phyloP scores from a whole-genome alignment of 2,329 filamentous ascomycete genomes.

The Phialophora expanda region DNA sequence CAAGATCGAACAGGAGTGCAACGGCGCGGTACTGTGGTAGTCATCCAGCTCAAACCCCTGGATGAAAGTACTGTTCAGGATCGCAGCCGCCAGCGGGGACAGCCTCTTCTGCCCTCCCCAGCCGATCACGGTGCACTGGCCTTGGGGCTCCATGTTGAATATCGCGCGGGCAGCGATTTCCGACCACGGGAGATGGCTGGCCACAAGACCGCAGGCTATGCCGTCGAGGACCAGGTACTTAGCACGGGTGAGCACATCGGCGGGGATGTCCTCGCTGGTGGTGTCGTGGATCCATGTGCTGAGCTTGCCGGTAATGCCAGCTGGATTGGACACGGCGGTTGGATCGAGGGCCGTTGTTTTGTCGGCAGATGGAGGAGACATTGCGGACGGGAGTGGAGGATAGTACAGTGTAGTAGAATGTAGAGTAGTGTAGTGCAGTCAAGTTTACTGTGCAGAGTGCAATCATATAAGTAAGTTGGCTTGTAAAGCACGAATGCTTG shows the following conservation, averaged over 20 bases:
- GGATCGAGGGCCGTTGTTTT: neutral
- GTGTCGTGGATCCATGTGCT: conserved; percentile 43
- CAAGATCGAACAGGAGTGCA: conserved; percentile 49
- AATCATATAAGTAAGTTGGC: too few relatives aligned
- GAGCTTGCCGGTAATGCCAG: conserved; percentile 38
- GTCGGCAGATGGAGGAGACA: conserved; percentile 3
- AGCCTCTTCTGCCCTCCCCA: conserved; percentile 42
- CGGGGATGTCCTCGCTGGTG: conserved; percentile 43
- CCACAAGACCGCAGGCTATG: conserved; percentile 50
- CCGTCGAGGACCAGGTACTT: conserved; percentile 55
- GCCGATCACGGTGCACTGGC: conserved; percentile 41
- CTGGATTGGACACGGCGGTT: conserved; percentile 18
- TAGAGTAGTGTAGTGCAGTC: neutral
- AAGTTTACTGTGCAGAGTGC: too few relatives aligned
- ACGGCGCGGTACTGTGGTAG: conserved; percentile 49
- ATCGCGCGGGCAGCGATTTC: conserved; percentile 46
- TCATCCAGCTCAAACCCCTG: conserved; percentile 55
- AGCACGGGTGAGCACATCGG: conserved; percentile 43
- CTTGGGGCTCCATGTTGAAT: conserved; percentile 43
- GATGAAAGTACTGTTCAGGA: conserved; percentile 53
- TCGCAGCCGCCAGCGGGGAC: conserved; percentile 47
- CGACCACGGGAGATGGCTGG: conserved; percentile 50
- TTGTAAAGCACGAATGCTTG: too few relatives aligned
- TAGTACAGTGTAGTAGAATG: neutral
- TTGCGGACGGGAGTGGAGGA: neutral